These are phyloP conservation scores for Beauveria pseudobassiana DNA, from an alignment of 2,329 filamentous ascomycete genomes.

Conservation along the genomic window DNA sequence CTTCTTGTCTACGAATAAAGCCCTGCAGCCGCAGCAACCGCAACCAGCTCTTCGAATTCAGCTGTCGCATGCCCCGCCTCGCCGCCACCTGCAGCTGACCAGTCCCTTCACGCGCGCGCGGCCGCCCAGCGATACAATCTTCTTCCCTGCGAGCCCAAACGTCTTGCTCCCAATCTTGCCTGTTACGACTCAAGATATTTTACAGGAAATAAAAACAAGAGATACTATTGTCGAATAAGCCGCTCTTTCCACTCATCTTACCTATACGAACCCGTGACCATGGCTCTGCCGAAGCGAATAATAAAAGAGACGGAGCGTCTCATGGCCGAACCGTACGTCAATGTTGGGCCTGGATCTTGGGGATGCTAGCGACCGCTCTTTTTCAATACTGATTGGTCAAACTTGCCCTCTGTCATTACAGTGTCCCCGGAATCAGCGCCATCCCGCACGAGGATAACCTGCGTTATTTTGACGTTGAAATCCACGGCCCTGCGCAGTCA, in stretches of 20 bases:
- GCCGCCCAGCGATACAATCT: neutral
- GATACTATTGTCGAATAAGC: neutral
- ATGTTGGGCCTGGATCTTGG: neutral
- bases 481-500: conserved; percentile 84
- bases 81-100: conserved; percentile 8
- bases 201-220: neutral
- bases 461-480: conserved; percentile 95
- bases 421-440: conserved; percentile 92
- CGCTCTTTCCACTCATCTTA: no score
- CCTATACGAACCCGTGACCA: conserved; percentile 19
- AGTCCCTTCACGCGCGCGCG: neutral
- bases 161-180: neutral
- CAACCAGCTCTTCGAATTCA: neutral
- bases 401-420: conserved; percentile 28
- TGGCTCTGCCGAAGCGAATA: conserved; percentile 91
- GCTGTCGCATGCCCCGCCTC: conserved; percentile 7
- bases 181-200: neutral
- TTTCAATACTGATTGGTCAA: neutral
- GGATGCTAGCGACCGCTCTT: neutral
- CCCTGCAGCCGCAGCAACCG: no score
- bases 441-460: conserved; percentile 95
- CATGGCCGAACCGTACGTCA: conserved; percentile 84
- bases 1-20: no score
- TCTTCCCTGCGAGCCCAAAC: neutral
- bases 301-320: conserved; percentile 97